Percentiles rank a stretch among this genome's conserved stretches.
Evolutionary conservation across 139 green algal genomes (phyloP).

Genomic region (Volvox africanus): DNA sequence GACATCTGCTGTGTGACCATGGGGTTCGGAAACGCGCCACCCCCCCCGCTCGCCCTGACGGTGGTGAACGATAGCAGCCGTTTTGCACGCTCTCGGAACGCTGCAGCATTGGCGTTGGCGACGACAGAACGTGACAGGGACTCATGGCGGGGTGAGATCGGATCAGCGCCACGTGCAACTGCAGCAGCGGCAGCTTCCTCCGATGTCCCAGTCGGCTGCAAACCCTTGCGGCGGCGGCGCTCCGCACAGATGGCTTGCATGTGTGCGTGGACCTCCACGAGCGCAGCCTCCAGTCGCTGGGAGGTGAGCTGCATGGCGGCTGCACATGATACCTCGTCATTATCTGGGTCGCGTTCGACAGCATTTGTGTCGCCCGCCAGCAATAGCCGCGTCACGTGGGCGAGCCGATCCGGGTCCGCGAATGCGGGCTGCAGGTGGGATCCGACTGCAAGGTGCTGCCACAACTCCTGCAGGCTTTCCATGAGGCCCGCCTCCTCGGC

Average conservation of each 20-base stretch:
- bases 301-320: constrained; percentile 7
- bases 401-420: not conserved
- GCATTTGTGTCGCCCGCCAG: not conserved
- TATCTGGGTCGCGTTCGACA: constrained; percentile 3
- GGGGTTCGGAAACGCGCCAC: not conserved
- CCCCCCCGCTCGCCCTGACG: no score
- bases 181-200: no score
- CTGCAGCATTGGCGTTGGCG: no score
- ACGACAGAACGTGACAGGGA: no score
- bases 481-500: not conserved
- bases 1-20: not conserved
- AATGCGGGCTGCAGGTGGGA: constrained; percentile 12
- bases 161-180: no score
- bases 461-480: constrained; percentile 24
- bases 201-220: not conserved
- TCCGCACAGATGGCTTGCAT: not conserved
- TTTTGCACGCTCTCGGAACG: not conserved
- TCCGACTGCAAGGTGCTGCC: not conserved
- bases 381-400: constrained; percentile 16
- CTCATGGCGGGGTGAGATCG: no score
- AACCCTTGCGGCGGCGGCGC: constrained; percentile 6
- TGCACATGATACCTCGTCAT: not conserved
- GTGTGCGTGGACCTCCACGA: not conserved
- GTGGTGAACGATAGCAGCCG: not conserved
- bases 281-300: constrained; percentile 12